Evolutionary conservation across 164 flowering plant species (phyloP).

Genomic region (Taxillus chinensis): DNA sequence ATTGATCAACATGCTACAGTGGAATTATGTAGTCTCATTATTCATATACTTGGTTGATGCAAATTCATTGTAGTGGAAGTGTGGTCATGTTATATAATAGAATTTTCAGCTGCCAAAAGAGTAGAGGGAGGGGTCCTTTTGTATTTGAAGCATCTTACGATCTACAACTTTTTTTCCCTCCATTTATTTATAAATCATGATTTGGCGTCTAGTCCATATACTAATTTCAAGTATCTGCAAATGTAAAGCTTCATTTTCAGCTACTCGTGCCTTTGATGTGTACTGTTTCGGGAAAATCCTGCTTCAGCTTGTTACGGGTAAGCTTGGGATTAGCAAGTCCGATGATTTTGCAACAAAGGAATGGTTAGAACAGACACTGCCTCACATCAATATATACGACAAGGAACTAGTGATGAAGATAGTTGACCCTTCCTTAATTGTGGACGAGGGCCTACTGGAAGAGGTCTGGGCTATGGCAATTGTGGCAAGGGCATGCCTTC

Average conservation of each 20-base stretch:
- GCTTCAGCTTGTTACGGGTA: neutral
- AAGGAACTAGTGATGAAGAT: neutral
- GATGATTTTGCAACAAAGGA: neutral
- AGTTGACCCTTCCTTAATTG: neutral
- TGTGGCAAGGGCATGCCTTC: constrained; percentile 2
- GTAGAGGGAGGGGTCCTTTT: no score
- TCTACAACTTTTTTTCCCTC: no score
- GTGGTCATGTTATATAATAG: no score
- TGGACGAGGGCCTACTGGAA: constrained; percentile 3
- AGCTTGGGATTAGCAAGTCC: neutral
- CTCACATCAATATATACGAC: neutral
- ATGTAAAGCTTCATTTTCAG: neutral
- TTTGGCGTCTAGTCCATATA: no score
- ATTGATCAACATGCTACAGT: no score
- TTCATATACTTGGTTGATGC: no score
- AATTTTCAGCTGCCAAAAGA: no score
- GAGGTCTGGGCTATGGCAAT: constrained; percentile 4
- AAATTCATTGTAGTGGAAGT: no score
- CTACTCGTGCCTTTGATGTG: neutral
- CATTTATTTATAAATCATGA: no score
- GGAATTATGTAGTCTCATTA: no score
- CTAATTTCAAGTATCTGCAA: neutral
- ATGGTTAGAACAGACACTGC: constrained; percentile 1
- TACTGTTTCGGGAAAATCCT: constrained; percentile 1
- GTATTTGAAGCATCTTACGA: no score